Evolutionary conservation across 495 filamentous ascomycete genomes (phyloP).

Genomic region (Daldinia decipiens): DNA sequence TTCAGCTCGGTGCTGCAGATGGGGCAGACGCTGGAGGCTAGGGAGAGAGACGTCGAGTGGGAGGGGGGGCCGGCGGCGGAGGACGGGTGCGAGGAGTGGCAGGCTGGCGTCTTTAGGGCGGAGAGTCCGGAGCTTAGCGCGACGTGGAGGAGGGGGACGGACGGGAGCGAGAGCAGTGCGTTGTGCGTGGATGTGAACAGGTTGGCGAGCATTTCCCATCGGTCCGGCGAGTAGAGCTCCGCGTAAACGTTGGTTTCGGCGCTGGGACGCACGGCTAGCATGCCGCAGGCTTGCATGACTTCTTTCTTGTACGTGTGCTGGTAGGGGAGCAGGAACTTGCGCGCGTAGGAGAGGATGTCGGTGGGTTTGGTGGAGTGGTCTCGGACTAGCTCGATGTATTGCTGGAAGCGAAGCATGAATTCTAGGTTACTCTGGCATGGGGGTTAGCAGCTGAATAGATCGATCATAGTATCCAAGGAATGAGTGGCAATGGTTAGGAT

Average conservation of each 20-base stretch:
- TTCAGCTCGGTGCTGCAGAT: slow-evolving; percentile 97
- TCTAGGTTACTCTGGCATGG: slow-evolving; percentile 79
- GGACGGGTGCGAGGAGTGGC: slow-evolving; percentile 72
- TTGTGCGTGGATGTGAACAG: slow-evolving; percentile 89
- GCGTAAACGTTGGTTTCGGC: slow-evolving; percentile 48
- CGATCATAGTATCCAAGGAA: background rate
- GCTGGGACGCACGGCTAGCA: slow-evolving; percentile 80
- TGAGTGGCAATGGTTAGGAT: background rate
- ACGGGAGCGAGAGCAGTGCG: slow-evolving; percentile 83
- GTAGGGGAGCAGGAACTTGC: slow-evolving; percentile 77
- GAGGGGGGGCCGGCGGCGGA: slow-evolving; percentile 48
- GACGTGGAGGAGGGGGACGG: slow-evolving; percentile 86
- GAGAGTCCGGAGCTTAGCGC: slow-evolving; percentile 92
- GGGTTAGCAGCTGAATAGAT: background rate
- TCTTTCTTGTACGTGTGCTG: slow-evolving; percentile 72
- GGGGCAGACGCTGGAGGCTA: slow-evolving; percentile 74
- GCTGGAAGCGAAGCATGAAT: slow-evolving; percentile 93
- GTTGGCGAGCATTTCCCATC: slow-evolving; percentile 82
- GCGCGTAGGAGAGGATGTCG: slow-evolving; percentile 84
- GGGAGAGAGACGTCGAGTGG: slow-evolving; percentile 51
- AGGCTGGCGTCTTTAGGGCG: slow-evolving; percentile 93
- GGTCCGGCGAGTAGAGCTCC: slow-evolving; percentile 72
- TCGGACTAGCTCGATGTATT: slow-evolving; percentile 91
- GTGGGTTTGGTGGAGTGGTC: slow-evolving; percentile 67
- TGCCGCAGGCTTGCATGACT: slow-evolving; percentile 76